Base-by-base conservation (phyloP, 331 rosid species). In the Quercus phellos region DNA sequence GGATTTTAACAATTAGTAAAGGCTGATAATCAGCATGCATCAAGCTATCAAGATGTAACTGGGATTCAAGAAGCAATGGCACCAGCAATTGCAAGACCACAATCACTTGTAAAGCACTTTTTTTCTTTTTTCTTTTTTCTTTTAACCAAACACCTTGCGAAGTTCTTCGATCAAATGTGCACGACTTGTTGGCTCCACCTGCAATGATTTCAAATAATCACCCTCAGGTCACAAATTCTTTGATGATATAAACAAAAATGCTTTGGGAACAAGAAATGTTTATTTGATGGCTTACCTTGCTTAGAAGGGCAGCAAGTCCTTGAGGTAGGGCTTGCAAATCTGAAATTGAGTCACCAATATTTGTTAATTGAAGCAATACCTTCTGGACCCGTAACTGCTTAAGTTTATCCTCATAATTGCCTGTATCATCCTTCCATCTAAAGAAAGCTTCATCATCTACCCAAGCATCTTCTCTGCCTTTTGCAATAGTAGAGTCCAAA, bases 271-370 rank as follows among this genome's bases (percentile, higher is more conserved):
- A 71, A 73, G 5, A 55, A 60, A 9, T 21, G 3, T 3, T 27
- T 46, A 50, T 24, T 43, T 18, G 46, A 77, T 42, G 32, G 53
- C 29, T 87, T 86, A 95, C 99, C 93, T 95, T 93, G 97, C 90
- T 90, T 87, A 95, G 77, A 88, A 95, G 94, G 77, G 96, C 87
- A 53, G 98, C 92, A 77, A 95, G 93, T 81, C 98, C 97, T 79
- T 88, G 97, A 83, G 99, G 98, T 72, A 95, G 84, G 78, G 97
- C 98, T 87, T 91, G 91, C 90, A 95, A 81, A 89, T 93, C 98
- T 51, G 86, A 83, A 72, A 67, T 75, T 6, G 98, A 93, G 74
- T 87, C 89, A 30, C 98, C 96, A 76, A 95, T 90, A 71, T 77
- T 84, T 75, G 94, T 85, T 70, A 95, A 76, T 78, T 95, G 99